These are phyloP conservation scores for Cymbopogon citratus DNA, from an alignment of 176 grass and related monocot species.

Conservation along the genomic window DNA sequence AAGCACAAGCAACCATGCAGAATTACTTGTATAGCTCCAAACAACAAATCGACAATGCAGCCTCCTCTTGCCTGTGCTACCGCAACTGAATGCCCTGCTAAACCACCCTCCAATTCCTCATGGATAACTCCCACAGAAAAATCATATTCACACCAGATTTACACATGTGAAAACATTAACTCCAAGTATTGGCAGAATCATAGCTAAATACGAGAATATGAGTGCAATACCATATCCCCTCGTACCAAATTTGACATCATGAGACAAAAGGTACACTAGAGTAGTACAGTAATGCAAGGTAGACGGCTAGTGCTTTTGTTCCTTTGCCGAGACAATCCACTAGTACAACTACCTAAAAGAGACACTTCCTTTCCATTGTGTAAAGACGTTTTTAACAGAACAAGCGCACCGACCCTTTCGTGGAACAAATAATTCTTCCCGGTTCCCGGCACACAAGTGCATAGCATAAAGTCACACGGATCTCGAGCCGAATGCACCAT, in stretches of 20 bases:
- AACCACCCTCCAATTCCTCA: background rate
- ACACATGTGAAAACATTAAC: background rate
- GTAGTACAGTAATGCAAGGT: background rate
- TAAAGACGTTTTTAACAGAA: background rate
- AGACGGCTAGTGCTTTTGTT: background rate
- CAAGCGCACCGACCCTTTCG: background rate
- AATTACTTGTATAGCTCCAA: background rate
- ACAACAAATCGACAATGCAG: background rate
- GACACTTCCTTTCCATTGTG: background rate
- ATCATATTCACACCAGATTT: background rate
- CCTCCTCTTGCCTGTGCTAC: background rate
- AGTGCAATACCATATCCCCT: background rate
- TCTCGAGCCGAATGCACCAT: constrained; percentile 1
- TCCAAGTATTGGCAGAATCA: background rate
- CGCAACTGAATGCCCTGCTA: background rate
- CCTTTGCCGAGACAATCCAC: background rate
- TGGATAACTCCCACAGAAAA: background rate
- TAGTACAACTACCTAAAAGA: background rate
- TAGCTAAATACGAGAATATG: background rate
- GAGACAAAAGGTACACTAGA: background rate
- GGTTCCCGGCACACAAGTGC: background rate
- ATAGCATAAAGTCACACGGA: background rate
- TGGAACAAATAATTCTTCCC: background rate
- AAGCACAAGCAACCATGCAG: background rate
- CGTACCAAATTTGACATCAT: background rate